A percentile compares a stretch with the other conserved stretches of the same genome.
These are phyloP conservation scores for Phytophthora sp. DNA, from an alignment of 352 stramenopile species.

Conservation along the genomic window DNA sequence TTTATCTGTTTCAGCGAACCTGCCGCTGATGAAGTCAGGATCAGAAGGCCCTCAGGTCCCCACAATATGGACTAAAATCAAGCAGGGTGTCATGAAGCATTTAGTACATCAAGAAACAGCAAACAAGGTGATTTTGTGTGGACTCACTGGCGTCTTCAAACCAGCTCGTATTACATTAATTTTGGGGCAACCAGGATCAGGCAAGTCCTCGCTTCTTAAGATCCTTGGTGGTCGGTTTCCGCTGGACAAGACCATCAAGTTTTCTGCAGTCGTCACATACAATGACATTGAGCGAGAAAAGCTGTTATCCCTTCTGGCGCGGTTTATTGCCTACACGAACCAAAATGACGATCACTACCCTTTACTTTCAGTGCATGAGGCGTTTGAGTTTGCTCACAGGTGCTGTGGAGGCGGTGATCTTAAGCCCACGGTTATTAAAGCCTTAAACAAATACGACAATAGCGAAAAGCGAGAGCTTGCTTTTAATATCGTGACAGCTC, in stretches of 20 bases:
- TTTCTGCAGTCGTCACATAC: constrained; percentile 51
- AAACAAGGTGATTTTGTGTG: constrained; percentile 47
- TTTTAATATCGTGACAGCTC: constrained; percentile 34
- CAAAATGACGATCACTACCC: constrained; percentile 89
- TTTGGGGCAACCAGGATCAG: constrained; percentile 41
- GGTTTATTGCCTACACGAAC: constrained; percentile 50
- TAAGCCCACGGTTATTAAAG: constrained; percentile 45
- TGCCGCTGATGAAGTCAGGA: constrained; percentile 17
- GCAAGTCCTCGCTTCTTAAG: constrained; percentile 53
- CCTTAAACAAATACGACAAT: constrained; percentile 49
- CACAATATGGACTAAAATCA: constrained; percentile 37
- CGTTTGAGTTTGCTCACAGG: constrained; percentile 92
- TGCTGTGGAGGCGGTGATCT: constrained; percentile 55
- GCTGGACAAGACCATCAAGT: constrained; percentile 40
- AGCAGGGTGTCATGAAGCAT: constrained; percentile 18
- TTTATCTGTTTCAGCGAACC: constrained; percentile 47
- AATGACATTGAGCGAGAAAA: constrained; percentile 35
- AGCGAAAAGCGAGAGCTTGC: constrained; percentile 40
- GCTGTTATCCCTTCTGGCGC: constrained; percentile 35
- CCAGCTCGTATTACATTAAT: constrained; percentile 47
- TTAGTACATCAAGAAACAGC: constrained; percentile 30
- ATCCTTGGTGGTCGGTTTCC: constrained; percentile 50
- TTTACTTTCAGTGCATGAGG: constrained; percentile 93
- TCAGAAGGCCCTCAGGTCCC: constrained; percentile 34
- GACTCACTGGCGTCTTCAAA: constrained; percentile 42